Base-by-base conservation (phyloP, 305 asterid genomes). In the Fraxinus angustifolia region DNA sequence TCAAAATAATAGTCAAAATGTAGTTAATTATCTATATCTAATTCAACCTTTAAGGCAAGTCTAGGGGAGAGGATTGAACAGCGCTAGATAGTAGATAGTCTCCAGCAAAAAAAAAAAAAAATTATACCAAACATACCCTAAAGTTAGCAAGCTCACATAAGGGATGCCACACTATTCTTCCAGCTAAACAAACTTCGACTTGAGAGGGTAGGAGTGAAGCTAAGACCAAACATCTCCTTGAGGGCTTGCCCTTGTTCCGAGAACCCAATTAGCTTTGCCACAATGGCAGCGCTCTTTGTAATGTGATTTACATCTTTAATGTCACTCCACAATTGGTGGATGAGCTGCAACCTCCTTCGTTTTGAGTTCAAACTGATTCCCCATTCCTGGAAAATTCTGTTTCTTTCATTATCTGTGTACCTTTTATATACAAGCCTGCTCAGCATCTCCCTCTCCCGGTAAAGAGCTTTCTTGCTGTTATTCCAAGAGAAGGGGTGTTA, bases 201-300 rank as follows among this genome's bases (percentile, higher is more conserved):
- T 53, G 75, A 53, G 50, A 91, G 88, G 4, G 93, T 89, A 75
- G 94, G 97, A n/a, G 97, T 86, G 92, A 96, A 94, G 89, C 97
- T 96, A 80, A 96, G 97, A 67, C 98, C 99, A 82, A 94, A 89
- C 98, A 92, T 96, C 92, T 96, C 99, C 89, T 91, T 92, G 7
- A 91, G 84, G 23, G 94, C 94, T 53, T 79, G 85, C 71, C 96
- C 96, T 8, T 92, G 86, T 80, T 91, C 91, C 4, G 92, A 92
- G 86, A 96, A 92, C 75, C 95, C 93, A 60, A 94, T 91, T 50
- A 96, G 93, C 90, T 89, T 93, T 0, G 97, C 97, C 45, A 94
- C 92, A 12, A 93, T 82, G 1, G 92, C 89, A 78, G 97, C 98
- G 60, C 99, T 94, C 80, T 88, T 90, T 7, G 80, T 79, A 21